Evolutionary conservation across 176 grass and related monocot species (phyloP), one percentile per base, ranked within the genome.

Genomic region (Rhynchospora breviuscula): DNA sequence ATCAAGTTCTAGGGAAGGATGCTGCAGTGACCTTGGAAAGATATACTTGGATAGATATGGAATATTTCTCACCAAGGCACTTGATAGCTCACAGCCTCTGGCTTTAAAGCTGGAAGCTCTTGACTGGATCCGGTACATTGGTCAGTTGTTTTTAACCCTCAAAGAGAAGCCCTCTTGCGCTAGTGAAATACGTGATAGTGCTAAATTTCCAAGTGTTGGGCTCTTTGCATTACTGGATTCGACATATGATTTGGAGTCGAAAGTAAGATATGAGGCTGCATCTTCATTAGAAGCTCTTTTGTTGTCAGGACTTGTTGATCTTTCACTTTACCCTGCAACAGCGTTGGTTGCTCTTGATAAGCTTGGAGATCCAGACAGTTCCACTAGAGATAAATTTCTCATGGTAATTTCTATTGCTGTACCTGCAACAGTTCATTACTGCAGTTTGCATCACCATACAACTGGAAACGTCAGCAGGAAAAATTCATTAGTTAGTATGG

Each of bases 181-280:
- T 59, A 90, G 83, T 67, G 88, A 92, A 82, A 82, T 53, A 21
- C 44, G 47, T 87, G 84, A 60, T 61, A 87, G 89, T 90, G 66
- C 84, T 87, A 87, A 60, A 21, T 60, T 98, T 80, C 57, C 82
- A 11, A 93, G 87, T 83, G 83, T 13, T 80, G 85, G 94, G 78
- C 87, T 98, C 84, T 83, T 93, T 83, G 53, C 87, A 84, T 45
- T 98, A 79, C 90, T 94, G 86, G 89, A 98, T 91, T 94, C 87
- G 31, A 89, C 90, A 85, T 94, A 94, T 90, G 89, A 91, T 83
- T 92, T 89, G 78, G 95, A 98, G 64, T 79, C 86, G 81, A 91
- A 91, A 91, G 89, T 94, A 79, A 98, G 95, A 88, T 87, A 80
- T 84, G 84, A 88, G 87, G 92, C 91, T 90, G 95, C 95, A 81